Evolutionary conservation across 2,329 filamentous ascomycete species (phyloP), one percentile per base, ranked within the genome.

Genomic region (Cucurbitaria berberidis): DNA sequence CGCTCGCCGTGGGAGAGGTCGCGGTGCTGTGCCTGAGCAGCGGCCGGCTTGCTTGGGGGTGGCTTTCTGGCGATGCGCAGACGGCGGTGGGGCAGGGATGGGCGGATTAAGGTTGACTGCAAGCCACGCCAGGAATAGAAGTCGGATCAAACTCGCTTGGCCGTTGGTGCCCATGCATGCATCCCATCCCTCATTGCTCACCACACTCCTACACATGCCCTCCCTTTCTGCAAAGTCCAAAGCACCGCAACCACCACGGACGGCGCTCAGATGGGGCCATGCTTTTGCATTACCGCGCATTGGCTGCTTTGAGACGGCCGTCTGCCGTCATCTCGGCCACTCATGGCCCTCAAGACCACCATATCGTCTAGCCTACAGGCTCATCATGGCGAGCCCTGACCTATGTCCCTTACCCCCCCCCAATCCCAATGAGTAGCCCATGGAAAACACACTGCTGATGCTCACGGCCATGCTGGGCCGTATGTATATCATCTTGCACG

Each of bases 51-150:
- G n/a, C n/a, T 35, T 55, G 45, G 60, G 45, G 56, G 66, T 71
- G 69, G 64, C 64, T 68, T 66, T 59, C 57, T 50, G 60, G 58
- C 64, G 59, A 63, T 67, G 60, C 53, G 59, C 64, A 68, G 57
- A 46, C 24, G 30, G 55, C 38, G 54, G 55, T 68, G 69, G 65
- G 70, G 55, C 69, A 70, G 65, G 70, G 70, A 63, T 69, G 51
- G n/a, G n/a, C 13, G 34, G 53, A 67, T 72, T 73, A 69, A 72
- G 65, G 66, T 67, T 72, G 63, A 45, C 64, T 74, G 71, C 70
- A 74, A 72, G 71, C 71, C 71, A 73, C 71, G 58, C 70, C 71
- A 69, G 66, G 66, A 74, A 73, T 74, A 74, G 71, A 65, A 64
- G 67, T 48, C 57, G 63, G 51, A 61, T 64, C 45, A 34, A n/a